Evolutionary conservation across 495 filamentous ascomycete genomes (phyloP).

Genomic region (Lophiostoma macrostomum): DNA sequence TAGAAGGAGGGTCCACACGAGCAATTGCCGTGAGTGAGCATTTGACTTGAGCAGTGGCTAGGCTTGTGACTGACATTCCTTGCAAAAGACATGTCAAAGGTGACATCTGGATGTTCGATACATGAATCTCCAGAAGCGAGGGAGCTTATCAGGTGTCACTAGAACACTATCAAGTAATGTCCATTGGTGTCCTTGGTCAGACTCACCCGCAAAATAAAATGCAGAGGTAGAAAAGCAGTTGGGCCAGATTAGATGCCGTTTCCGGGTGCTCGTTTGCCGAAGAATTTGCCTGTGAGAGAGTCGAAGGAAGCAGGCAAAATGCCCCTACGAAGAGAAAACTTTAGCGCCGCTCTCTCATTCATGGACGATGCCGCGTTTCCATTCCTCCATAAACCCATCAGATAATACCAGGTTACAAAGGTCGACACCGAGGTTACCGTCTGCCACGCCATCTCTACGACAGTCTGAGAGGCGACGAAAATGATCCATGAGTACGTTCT

Average conservation of each 20-base stretch:
- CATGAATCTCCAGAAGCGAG: conserved; percentile 19
- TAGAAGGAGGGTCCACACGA: conserved; percentile 10
- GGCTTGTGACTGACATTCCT: conserved; percentile 8
- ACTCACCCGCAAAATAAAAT: conserved; percentile 19
- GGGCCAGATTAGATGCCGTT: conserved; percentile 15
- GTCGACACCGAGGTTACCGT: conserved; percentile 4
- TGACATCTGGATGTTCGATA: conserved; percentile 16
- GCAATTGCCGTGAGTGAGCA: conserved; percentile 13
- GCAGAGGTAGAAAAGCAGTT: conserved; percentile 20
- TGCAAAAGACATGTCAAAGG: conserved; percentile 17
- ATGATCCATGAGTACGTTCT: conserved; percentile 14
- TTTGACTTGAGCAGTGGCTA: conserved; percentile 10
- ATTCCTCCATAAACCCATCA: conserved; percentile 13
- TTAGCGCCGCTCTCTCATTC: conserved; percentile 6
- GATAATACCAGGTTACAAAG: conserved; percentile 15
- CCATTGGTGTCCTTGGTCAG: not conserved
- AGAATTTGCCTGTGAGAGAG: conserved; percentile 7
- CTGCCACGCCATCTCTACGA: conserved; percentile 57
- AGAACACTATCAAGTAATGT: conserved; percentile 5
- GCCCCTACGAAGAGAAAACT: conserved; percentile 7
- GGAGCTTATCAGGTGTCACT: conserved; percentile 11
- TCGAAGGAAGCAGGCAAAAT: conserved; percentile 20
- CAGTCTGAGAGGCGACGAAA: conserved; percentile 53
- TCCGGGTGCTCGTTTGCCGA: conserved; percentile 3
- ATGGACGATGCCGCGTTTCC: not conserved